phyloP scores from a whole-genome alignment of 78 protist genomes.

The Dictyostelium citrinum region DNA sequence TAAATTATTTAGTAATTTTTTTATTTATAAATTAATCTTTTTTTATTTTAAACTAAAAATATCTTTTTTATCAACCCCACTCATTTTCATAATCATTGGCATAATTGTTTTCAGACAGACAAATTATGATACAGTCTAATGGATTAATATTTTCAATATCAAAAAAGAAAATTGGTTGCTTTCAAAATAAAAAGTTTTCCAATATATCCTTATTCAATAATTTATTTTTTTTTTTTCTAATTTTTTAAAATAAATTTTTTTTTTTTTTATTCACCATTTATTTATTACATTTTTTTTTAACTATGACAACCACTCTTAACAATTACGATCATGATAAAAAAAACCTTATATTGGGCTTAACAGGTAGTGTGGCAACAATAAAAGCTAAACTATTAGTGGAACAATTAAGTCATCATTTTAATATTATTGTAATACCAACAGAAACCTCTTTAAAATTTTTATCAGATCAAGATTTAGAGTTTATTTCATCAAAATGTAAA shows the following conservation, averaged over 20 bases:
- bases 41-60: not conserved
- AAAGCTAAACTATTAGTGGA: slow-evolving; percentile 50
- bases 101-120: too few relatives aligned
- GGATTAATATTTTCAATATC: too few relatives aligned
- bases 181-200: too few relatives aligned
- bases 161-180: too few relatives aligned
- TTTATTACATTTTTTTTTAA: not conserved
- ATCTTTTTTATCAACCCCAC: too few relatives aligned
- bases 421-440: slow-evolving; percentile 64
- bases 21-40: not conserved
- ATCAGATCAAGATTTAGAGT: not conserved
- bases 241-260: not conserved
- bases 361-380: slow-evolving; percentile 87
- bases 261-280: not conserved
- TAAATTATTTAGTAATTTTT: not conserved
- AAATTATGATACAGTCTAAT: too few relatives aligned
- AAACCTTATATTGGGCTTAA: slow-evolving; percentile 57
- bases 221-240: not conserved
- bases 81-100: too few relatives aligned
- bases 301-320: not conserved
- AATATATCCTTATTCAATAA: too few relatives aligned
- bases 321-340: slow-evolving; percentile 3
- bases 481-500: not conserved
- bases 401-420: not conserved
- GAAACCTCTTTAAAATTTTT: slow-evolving; percentile 64